Evolutionary conservation across 2,329 filamentous ascomycete species (phyloP).

Genomic region (Tolypocladium inflatum): DNA sequence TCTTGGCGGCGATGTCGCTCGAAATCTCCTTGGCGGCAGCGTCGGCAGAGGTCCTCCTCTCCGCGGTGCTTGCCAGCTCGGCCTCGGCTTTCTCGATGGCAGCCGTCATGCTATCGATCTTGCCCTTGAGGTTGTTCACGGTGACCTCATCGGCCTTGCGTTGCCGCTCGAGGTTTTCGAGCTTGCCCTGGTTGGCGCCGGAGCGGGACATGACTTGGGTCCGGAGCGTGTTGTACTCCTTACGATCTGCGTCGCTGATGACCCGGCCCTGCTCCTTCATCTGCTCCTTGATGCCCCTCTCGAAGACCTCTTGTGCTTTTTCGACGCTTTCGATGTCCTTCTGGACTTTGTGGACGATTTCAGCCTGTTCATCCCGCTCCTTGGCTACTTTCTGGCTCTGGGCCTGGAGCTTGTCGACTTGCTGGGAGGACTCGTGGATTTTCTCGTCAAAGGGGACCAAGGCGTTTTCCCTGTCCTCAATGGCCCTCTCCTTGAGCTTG

Average conservation of each 20-base stretch:
- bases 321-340: slow-evolving; percentile 78
- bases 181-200: slow-evolving; percentile 68
- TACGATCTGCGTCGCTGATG: slow-evolving; percentile 75
- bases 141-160: slow-evolving; percentile 87
- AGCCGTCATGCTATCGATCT: slow-evolving; percentile 69
- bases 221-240: slow-evolving; percentile 79
- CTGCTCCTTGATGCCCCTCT: slow-evolving; percentile 75
- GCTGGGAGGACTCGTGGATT: slow-evolving; percentile 65
- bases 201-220: slow-evolving; percentile 78
- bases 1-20: slow-evolving; percentile 75
- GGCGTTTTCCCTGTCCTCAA: slow-evolving; percentile 77
- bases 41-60: slow-evolving; percentile 57
- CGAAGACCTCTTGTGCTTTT: slow-evolving; percentile 81
- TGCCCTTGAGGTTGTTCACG: slow-evolving; percentile 79
- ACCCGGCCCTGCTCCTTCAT: slow-evolving; percentile 81
- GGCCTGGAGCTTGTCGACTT: slow-evolving; percentile 57
- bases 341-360: slow-evolving; percentile 61
- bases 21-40: slow-evolving; percentile 56
- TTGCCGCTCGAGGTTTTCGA: slow-evolving; percentile 81
- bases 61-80: slow-evolving; percentile 59
- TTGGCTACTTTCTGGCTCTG: slow-evolving; percentile 63
- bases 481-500: slow-evolving; percentile 73
- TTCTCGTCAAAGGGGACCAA: slow-evolving; percentile 90
- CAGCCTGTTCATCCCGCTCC: slow-evolving; percentile 64
- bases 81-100: slow-evolving; percentile 63